Base-by-base conservation (phyloP, 2,329 filamentous ascomycete species). In the Trichoderma polysporum region DNA sequence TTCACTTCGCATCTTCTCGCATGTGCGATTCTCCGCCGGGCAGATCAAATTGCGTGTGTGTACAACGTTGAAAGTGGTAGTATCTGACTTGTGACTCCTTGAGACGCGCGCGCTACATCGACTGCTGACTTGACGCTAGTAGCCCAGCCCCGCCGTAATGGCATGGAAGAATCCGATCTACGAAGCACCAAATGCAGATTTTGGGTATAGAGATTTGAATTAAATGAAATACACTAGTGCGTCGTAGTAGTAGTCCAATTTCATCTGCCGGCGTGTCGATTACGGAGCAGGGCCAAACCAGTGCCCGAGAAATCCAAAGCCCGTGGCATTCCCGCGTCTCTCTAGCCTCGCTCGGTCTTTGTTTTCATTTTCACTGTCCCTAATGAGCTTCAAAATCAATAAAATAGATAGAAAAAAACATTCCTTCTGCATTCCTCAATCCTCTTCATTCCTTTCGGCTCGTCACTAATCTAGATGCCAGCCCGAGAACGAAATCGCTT, bases 91-190 rank as follows among this genome's bases (percentile, higher is more conserved):
- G n/a, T n/a, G 39, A n/a, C 17, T 45, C 25, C n/a, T 27, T 31
- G n/a, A 39, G 50, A 63, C 60, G 49, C 60, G 60, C 60, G 60
- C 60, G 60, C 49, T 63, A 52, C 60, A 63, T 63, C 49, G 41
- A 9, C 22, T 12, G 7, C 54, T 22, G n/a, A 39, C 39, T 9
- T 29, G 22, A 31, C 41, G 22, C 58, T 41, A 45, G 25, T 35
- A 31, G 9, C 13, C 22, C 25, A 58, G 54, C 13, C 37, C 54
- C 54, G 54, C 54, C 3, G 5, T 22, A 22, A 15, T 39, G n/a
- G 41, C 41, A 22, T 45, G 45, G 39, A 33, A n/a, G n/a, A 60
- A 60, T 60, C 57, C 41, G 27, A 49, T 25, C 10, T n/a, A 17
- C n/a, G n/a, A n/a, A n/a, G n/a, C n/a, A n/a, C 27, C 27, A 33